Evolutionary conservation across 1,139 yeast genomes (phyloP).

Genomic region (Geotrichum bryndzae): DNA sequence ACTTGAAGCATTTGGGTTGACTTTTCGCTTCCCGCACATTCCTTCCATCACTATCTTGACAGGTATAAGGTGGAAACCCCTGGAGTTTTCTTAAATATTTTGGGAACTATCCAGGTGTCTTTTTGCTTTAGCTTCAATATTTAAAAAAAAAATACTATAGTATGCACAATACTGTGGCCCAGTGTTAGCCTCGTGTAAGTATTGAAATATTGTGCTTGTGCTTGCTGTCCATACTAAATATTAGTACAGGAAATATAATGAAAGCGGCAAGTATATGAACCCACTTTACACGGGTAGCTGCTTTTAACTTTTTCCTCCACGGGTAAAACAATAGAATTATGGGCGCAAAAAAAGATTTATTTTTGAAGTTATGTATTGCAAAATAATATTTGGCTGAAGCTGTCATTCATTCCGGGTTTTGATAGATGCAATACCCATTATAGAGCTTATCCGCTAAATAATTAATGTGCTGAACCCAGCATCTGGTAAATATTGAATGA

Average conservation of each 20-base stretch:
- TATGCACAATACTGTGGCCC: no score
- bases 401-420: no score
- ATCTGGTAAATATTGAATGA: no score
- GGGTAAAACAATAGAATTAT: background rate
- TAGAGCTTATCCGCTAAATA: background rate
- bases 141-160: no score
- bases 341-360: background rate
- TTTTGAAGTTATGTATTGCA: background rate
- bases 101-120: no score
- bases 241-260: background rate
- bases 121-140: no score
- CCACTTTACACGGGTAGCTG: background rate
- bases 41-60: no score
- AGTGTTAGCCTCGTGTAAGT: no score
- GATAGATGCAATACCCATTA: background rate
- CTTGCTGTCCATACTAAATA: background rate
- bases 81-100: no score
- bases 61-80: no score
- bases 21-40: no score
- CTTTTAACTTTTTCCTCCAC: background rate
- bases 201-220: background rate
- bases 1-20: no score
- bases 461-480: background rate
- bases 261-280: background rate
- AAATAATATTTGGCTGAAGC: background rate